These are phyloP conservation scores for Curvularia sp. DNA, from an alignment of 2,329 filamentous ascomycete genomes.

Conservation along the genomic window DNA sequence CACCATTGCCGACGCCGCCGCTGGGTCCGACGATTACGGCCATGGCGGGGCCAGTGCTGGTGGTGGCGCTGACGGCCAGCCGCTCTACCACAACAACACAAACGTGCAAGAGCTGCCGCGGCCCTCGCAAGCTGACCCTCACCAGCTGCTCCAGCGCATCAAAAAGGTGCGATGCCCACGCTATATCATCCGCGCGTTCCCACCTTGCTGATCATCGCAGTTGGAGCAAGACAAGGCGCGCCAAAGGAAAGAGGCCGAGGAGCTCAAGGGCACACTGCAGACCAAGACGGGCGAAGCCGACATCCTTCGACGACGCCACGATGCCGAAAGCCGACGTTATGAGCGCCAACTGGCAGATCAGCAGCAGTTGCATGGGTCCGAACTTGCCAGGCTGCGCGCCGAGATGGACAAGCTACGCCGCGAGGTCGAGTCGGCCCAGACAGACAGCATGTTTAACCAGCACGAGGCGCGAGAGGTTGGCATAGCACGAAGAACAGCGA, in stretches of 20 bases:
- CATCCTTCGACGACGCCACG: conserved; percentile 75
- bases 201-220: conserved; percentile 36
- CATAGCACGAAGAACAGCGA: conserved; percentile 52
- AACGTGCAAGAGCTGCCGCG: conserved; percentile 32
- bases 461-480: conserved; percentile 71
- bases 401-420: conserved; percentile 70
- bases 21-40: neutral
- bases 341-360: conserved; percentile 68
- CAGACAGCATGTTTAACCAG: conserved; percentile 75
- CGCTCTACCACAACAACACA: conserved; percentile 25
- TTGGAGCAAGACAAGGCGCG: conserved; percentile 55
- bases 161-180: conserved; percentile 44
- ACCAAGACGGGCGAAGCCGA: conserved; percentile 73
- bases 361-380: conserved; percentile 69
- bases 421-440: conserved; percentile 70
- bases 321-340: conserved; percentile 67
- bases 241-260: conserved; percentile 26
- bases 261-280: conserved; percentile 51
- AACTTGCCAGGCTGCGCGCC: conserved; percentile 68
- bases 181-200: neutral
- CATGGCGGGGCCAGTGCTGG: too few relatives aligned
- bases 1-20: neutral
- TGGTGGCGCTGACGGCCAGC: neutral
- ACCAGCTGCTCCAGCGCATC: conserved; percentile 52
- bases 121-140: conserved; percentile 39